Conservation (phyloP, 306 rosid genomes). For the Vachellia pachyceras region DNA sequence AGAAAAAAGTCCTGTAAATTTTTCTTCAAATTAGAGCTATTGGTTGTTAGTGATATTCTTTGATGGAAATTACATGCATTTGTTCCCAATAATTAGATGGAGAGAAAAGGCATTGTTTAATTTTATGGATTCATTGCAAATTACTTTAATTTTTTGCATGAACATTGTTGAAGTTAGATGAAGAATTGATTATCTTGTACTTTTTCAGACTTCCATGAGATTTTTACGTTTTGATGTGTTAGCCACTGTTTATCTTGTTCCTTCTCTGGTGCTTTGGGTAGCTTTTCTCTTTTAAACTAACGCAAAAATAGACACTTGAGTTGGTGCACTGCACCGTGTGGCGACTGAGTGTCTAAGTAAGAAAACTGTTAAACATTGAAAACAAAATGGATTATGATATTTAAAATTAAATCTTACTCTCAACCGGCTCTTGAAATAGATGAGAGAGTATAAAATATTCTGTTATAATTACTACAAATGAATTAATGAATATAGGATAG, state of each 20-base stretch:
- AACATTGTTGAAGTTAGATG: not conserved
- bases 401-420: too few relatives aligned
- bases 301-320: not conserved
- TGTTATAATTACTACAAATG: too few relatives aligned
- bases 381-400: too few relatives aligned
- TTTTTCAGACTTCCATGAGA: not conserved
- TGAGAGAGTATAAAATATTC: too few relatives aligned
- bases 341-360: too few relatives aligned
- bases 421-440: too few relatives aligned
- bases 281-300: not conserved
- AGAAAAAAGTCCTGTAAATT: conserved; percentile 50
- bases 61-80: conserved; percentile 44
- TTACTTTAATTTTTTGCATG: conserved; percentile 26
- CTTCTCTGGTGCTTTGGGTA: not conserved
- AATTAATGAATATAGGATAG: too few relatives aligned
- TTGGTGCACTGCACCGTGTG: too few relatives aligned
- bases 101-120: conserved; percentile 36
- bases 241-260: not conserved
- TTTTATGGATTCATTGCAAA: conserved; percentile 2
- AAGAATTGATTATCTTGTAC: not conserved
- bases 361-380: too few relatives aligned
- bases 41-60: conserved; percentile 56
- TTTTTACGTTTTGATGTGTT: not conserved
- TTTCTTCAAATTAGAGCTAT: conserved; percentile 31
- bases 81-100: conserved; percentile 46